Conservation (phyloP, 495 filamentous ascomycete species). For the Clavariopsis aquatica region DNA sequence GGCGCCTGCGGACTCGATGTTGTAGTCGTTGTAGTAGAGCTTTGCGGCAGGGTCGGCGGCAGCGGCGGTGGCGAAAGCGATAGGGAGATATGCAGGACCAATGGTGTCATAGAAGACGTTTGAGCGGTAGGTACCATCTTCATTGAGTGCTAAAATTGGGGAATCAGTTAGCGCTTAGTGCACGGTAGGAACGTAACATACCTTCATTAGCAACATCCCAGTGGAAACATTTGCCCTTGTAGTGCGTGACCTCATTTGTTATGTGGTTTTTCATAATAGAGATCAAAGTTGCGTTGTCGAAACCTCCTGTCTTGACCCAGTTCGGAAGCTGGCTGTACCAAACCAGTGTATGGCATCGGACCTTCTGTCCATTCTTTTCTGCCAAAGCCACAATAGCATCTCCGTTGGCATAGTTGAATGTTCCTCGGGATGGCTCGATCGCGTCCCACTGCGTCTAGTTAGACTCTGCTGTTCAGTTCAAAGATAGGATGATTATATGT, state of each 20-base stretch:
- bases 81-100: conserved; percentile 49
- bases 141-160: conserved; percentile 44
- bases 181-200: neutral
- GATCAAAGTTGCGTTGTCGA: conserved; percentile 30
- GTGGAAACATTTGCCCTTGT: conserved; percentile 24
- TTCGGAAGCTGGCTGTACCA: conserved; percentile 29
- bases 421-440: conserved; percentile 22
- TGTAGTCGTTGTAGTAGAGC: conserved; percentile 70
- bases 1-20: conserved; percentile 57
- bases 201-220: conserved; percentile 38
- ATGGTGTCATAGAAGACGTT: conserved; percentile 50
- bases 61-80: conserved; percentile 56
- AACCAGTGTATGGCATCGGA: conserved; percentile 30
- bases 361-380: conserved; percentile 19
- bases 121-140: conserved; percentile 51
- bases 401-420: conserved; percentile 15
- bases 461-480: neutral
- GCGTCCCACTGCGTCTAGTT: conserved; percentile 22
- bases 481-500: neutral
- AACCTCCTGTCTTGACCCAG: conserved; percentile 21
- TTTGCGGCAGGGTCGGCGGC: conserved; percentile 59
- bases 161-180: too few relatives aligned
- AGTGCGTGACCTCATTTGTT: conserved; percentile 26
- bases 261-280: conserved; percentile 30
- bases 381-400: conserved; percentile 17